Evolutionary conservation across 345 rosid genomes (phyloP).

Genomic region (Cardamine resedifolia): DNA sequence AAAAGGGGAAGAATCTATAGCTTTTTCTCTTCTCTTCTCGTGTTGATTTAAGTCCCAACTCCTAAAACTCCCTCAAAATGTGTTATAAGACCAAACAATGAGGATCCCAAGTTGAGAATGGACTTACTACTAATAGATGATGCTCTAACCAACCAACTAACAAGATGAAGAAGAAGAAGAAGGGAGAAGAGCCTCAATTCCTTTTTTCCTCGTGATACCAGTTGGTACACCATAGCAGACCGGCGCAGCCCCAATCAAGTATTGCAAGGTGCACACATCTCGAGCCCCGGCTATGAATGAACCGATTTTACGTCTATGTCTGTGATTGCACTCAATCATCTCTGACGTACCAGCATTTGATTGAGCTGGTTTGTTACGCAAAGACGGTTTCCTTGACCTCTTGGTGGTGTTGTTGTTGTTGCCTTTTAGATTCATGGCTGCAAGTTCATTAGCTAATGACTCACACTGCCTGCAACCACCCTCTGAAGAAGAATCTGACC

Average conservation of each 20-base stretch:
- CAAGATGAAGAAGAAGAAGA: background rate
- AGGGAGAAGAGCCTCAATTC: constrained; percentile 31
- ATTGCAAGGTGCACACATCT: constrained; percentile 66
- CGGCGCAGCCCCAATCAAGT: constrained; percentile 88
- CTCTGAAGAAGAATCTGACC: constrained; percentile 43
- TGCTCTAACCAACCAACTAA: background rate
- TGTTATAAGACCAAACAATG: background rate
- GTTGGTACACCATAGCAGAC: constrained; percentile 97
- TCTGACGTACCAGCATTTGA: constrained; percentile 18
- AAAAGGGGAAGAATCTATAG: background rate
- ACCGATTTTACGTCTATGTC: constrained; percentile 57
- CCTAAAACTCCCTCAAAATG: constrained; percentile 3
- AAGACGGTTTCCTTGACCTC: constrained; percentile 44
- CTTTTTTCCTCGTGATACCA: constrained; percentile 57
- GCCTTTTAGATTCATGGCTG: constrained; percentile 50
- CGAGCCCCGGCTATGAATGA: constrained; percentile 77
- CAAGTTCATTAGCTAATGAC: constrained; percentile 52
- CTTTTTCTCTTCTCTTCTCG: background rate
- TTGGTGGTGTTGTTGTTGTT: constrained; percentile 40
- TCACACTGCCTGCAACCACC: constrained; percentile 45
- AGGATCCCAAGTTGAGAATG: background rate
- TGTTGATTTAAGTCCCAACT: background rate
- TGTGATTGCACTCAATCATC: constrained; percentile 44
- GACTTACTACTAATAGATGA: background rate
- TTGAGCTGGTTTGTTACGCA: constrained; percentile 42